Percentiles rank a stretch among this genome's conserved stretches.
Conservation (phyloP, 345 rosid species). For the Fremontodendron californicum region DNA sequence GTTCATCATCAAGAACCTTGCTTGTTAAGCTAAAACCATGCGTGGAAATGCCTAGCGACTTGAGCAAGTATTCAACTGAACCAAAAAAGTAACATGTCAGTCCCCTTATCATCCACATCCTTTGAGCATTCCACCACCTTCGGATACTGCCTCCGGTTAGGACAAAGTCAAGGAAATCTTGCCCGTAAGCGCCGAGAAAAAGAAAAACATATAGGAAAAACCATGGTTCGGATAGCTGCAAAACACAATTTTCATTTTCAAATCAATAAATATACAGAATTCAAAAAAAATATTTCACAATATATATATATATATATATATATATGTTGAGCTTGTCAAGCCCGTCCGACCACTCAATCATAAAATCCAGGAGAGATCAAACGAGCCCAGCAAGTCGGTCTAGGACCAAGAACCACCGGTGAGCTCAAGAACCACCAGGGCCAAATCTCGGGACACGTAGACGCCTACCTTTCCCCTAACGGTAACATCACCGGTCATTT, state of each 20-base stretch:
- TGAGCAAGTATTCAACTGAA: conserved; percentile 38
- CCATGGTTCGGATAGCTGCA: conserved; percentile 35
- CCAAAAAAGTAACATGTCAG: conserved; percentile 38
- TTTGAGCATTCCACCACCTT: conserved; percentile 72
- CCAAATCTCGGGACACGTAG: too few relatives aligned
- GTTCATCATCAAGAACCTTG: conserved; percentile 50
- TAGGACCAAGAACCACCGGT: too few relatives aligned
- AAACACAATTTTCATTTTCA: background rate
- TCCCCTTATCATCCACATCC: conserved; percentile 53
- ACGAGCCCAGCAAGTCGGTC: too few relatives aligned
- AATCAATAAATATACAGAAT: background rate
- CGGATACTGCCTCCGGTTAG: conserved; percentile 37
- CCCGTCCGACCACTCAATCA: too few relatives aligned
- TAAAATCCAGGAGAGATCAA: too few relatives aligned
- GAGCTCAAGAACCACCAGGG: too few relatives aligned
- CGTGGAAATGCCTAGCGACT: conserved; percentile 38
- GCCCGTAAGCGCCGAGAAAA: conserved; percentile 51
- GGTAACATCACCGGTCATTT: too few relatives aligned
- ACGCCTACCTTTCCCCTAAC: too few relatives aligned
- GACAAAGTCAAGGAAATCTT: conserved; percentile 36
- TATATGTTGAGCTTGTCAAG: too few relatives aligned
- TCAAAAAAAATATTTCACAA: background rate
- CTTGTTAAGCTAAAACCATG: conserved; percentile 51
- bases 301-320: too few relatives aligned
- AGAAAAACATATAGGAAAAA: conserved; percentile 57